Evolutionary conservation across 148 eudicot species (phyloP).

Genomic region (Arbutus unedo): DNA sequence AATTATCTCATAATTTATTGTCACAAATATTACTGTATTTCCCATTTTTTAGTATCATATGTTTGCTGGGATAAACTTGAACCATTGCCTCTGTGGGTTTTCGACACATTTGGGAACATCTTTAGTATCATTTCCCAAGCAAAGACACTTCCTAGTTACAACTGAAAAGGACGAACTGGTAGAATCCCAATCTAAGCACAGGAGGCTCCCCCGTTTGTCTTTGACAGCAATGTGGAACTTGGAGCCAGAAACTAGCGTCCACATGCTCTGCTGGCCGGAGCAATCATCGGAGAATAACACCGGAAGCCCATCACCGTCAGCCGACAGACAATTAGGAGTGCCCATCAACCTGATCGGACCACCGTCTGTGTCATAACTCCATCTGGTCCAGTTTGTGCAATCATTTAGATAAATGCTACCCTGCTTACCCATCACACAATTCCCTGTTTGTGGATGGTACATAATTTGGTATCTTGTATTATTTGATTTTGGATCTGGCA

Average conservation of each 20-base stretch:
- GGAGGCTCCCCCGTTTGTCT: constrained; percentile 22
- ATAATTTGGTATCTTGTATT: constrained; percentile 16
- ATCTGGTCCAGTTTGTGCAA: constrained; percentile 21
- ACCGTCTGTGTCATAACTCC: constrained; percentile 22
- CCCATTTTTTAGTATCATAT: not conserved
- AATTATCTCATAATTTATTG: too few species aligned
- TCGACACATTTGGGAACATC: constrained; percentile 25
- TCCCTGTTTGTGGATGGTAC: constrained; percentile 40
- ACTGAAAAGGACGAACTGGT: constrained; percentile 7
- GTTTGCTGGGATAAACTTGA: constrained; percentile 31
- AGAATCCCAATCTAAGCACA: constrained; percentile 38
- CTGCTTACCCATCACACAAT: constrained; percentile 22
- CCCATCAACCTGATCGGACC: constrained; percentile 22
- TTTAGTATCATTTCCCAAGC: constrained; percentile 19
- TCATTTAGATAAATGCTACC: not conserved
- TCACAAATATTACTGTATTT: not conserved
- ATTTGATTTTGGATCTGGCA: constrained; percentile 20
- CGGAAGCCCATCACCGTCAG: constrained; percentile 19
- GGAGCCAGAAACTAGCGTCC: constrained; percentile 30
- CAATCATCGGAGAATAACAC: constrained; percentile 26
- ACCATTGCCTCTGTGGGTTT: constrained; percentile 43
- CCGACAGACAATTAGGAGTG: constrained; percentile 17
- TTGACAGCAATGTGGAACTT: constrained; percentile 29
- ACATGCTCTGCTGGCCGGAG: constrained; percentile 16
- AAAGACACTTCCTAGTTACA: constrained; percentile 31